phyloP scores from a whole-genome alignment of 108 stramenopile genomes.

The Skeletonema costatum region DNA sequence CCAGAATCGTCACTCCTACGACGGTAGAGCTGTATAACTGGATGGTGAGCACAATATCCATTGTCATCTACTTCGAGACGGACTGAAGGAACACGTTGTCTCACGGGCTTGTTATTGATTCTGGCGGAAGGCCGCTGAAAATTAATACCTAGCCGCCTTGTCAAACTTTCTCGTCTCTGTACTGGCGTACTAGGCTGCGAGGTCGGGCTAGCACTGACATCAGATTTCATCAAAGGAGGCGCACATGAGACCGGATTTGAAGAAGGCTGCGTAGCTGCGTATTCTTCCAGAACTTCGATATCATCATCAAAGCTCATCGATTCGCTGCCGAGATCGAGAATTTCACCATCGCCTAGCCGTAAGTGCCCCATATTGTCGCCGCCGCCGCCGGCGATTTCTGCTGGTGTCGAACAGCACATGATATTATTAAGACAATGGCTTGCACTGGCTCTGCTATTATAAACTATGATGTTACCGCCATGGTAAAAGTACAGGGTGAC shows the following conservation, averaged over 20 bases:
- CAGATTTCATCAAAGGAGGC: too few species aligned
- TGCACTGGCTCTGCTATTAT: too few species aligned
- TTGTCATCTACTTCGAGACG: conserved; percentile 3
- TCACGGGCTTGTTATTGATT: not conserved
- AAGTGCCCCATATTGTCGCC: not conserved
- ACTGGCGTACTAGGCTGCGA: too few species aligned
- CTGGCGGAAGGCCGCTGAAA: not conserved
- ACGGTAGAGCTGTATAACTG: conserved; percentile 26
- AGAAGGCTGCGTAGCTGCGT: not conserved
- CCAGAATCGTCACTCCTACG: conserved; percentile 2
- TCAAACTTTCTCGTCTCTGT: too few species aligned
- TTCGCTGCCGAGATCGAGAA: not conserved
- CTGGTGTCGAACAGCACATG: not conserved
- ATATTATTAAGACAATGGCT: not conserved
- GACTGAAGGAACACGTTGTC: not conserved
- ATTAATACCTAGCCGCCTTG: not conserved
- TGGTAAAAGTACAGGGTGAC: too few species aligned
- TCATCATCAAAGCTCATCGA: not conserved
- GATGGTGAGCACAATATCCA: conserved; percentile 37
- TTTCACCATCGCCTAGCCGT: not conserved
- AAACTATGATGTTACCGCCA: too few species aligned
- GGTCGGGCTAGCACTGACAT: too few species aligned
- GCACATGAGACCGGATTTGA: not conserved
- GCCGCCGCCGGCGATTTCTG: not conserved
- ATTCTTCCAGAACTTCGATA: not conserved